phyloP scores from a whole-genome alignment of 1,284 basidiomycete genomes.

The Heterobasidion irregulare region DNA sequence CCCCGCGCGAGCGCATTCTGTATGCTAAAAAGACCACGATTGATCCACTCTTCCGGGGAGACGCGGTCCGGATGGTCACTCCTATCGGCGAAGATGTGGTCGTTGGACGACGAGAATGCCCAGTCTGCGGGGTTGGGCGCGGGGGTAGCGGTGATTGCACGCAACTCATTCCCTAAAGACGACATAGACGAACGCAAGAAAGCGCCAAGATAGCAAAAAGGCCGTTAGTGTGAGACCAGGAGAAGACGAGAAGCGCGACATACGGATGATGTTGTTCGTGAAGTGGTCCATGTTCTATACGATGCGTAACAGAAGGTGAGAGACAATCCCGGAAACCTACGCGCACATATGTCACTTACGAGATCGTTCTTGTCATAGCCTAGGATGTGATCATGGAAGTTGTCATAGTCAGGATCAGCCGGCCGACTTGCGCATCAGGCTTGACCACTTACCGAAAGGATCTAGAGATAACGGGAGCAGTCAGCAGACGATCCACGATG shows the following conservation, averaged over 20 bases:
- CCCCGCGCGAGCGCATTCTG: constrained; percentile 21
- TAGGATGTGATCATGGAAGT: constrained; percentile 7
- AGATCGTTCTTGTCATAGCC: constrained; percentile 65
- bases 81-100: constrained; percentile 34
- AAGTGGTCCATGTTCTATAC: constrained; percentile 56
- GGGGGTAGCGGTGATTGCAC: constrained; percentile 44
- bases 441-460: constrained; percentile 35
- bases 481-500: constrained; percentile 8
- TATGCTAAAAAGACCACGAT: constrained; percentile 36
- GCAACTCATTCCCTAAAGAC: constrained; percentile 41
- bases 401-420: neutral
- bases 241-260: constrained; percentile 14
- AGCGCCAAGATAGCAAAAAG: no score
- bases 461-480: constrained; percentile 24
- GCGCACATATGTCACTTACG: constrained; percentile 23
- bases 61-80: constrained; percentile 25
- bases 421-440: no score
- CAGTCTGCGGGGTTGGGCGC: constrained; percentile 49
- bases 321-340: neutral
- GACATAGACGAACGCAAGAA: neutral
- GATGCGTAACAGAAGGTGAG: neutral
- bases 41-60: constrained; percentile 47
- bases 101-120: constrained; percentile 53
- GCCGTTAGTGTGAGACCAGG: neutral
- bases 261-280: constrained; percentile 56